A percentile compares a stretch with the other conserved stretches of the same genome.
These are phyloP conservation scores for Tylopilus rubrobrunneus DNA, from an alignment of 768 basidiomycete species.

Conservation along the genomic window DNA sequence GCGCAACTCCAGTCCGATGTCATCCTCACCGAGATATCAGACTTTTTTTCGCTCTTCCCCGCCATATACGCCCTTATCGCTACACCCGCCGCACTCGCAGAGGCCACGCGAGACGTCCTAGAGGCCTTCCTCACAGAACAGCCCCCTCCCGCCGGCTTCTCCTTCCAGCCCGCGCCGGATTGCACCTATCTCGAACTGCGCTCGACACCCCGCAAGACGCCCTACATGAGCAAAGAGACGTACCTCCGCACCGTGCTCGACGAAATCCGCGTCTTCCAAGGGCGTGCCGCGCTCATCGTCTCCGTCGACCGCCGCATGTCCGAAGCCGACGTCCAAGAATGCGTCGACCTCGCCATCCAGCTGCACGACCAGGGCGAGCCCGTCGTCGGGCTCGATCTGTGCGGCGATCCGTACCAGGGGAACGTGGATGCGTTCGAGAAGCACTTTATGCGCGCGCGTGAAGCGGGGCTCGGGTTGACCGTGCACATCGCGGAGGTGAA, in stretches of 20 bases:
- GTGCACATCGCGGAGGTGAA: conserved; percentile 86
- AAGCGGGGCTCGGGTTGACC: conserved; percentile 66
- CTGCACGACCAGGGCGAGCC: conserved; percentile 55
- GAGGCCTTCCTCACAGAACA: conserved; percentile 46
- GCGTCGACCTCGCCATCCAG: conserved; percentile 51
- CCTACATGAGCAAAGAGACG: conserved; percentile 50
- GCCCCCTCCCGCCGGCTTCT: conserved; percentile 27
- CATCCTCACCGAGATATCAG: conserved; percentile 50
- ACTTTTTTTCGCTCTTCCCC: conserved; percentile 75
- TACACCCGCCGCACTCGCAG: conserved; percentile 48
- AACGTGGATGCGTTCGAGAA: conserved; percentile 48
- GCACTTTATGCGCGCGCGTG: conserved; percentile 52
- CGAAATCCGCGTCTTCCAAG: conserved; percentile 57
- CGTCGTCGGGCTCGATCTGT: conserved; percentile 77
- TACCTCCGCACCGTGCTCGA: conserved; percentile 67
- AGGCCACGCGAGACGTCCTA: conserved; percentile 64
- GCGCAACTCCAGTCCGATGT: conserved; percentile 37
- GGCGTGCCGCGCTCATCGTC: conserved; percentile 59
- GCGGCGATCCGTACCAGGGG: conserved; percentile 68
- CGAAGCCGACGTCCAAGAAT: conserved; percentile 45
- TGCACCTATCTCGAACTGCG: conserved; percentile 80
- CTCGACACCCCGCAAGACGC: conserved; percentile 65
- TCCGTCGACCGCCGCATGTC: conserved; percentile 75
- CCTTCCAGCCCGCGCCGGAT: conserved; percentile 39
- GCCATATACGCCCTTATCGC: conserved; percentile 77